phyloP scores from a whole-genome alignment of 1,139 yeast species.

The Kodamaea plutei region DNA sequence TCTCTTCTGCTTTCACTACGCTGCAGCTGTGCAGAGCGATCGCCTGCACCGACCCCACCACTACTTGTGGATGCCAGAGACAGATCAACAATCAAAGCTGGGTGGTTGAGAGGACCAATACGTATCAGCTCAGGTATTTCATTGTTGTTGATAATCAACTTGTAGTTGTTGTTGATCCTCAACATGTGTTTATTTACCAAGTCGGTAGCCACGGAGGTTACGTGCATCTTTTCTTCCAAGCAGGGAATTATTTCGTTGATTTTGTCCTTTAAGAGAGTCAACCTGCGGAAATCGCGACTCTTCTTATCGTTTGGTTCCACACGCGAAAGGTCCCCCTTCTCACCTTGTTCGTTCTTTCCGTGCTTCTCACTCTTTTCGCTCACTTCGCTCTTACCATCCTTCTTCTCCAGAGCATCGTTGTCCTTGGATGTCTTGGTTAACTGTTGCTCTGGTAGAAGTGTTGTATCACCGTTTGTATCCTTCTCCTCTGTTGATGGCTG shows the following conservation, averaged over 20 bases:
- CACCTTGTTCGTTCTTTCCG: neutral
- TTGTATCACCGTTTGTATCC: constrained; percentile 8
- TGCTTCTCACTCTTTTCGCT: neutral
- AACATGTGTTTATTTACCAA: constrained; percentile 63
- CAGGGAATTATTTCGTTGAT: constrained; percentile 83
- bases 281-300: constrained; percentile 15
- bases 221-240: constrained; percentile 95
- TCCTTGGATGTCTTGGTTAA: neutral
- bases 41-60: constrained; percentile 25
- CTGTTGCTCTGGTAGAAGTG: neutral
- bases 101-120: constrained; percentile 78
- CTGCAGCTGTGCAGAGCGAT: constrained; percentile 62
- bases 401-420: neutral
- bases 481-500: constrained; percentile 2
- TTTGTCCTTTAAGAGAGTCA: constrained; percentile 38
- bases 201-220: constrained; percentile 87
- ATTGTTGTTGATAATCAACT: constrained; percentile 62
- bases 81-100: constrained; percentile 71
- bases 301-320: constrained; percentile 6
- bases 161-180: constrained; percentile 76
- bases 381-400: neutral
- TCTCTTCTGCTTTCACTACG: constrained; percentile 84
- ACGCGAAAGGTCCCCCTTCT: neutral
- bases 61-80: constrained; percentile 18
- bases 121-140: constrained; percentile 67